phyloP scores from a whole-genome alignment of 2,329 filamentous ascomycete species.

The Blastomyces gilchristii region DNA sequence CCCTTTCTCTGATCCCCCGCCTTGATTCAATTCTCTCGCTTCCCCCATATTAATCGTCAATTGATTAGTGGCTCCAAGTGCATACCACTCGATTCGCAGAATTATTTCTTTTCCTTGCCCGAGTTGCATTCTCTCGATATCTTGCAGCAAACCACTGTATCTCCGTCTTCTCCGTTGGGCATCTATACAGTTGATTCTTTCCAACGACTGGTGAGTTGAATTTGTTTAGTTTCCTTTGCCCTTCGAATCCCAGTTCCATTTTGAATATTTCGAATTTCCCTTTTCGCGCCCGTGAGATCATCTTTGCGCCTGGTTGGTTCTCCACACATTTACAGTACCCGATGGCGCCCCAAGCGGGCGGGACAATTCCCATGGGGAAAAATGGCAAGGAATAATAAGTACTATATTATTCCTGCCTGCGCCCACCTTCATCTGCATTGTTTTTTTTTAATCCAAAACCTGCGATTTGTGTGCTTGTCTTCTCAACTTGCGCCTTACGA shows the following conservation, averaged over 20 bases:
- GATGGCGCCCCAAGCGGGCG: neutral
- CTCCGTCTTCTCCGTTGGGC: constrained; percentile 1
- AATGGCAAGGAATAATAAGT: neutral
- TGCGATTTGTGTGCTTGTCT: neutral
- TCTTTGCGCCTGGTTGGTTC: neutral
- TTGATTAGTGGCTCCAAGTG: neutral
- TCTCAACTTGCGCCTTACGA: neutral
- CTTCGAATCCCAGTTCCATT: neutral
- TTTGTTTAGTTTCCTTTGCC: neutral
- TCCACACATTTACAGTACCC: neutral
- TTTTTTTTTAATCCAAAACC: neutral
- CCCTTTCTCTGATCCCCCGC: neutral
- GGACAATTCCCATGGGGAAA: neutral
- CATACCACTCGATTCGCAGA: neutral
- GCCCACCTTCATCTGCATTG: neutral
- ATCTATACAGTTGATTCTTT: constrained; percentile 2
- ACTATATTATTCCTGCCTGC: neutral
- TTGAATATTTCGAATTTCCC: neutral
- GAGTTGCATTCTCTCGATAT: neutral
- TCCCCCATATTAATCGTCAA: neutral
- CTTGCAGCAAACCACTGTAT: neutral
- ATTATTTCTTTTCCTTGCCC: neutral
- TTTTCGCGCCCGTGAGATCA: neutral
- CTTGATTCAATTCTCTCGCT: neutral
- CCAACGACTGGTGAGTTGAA: constrained; percentile 4